Evolutionary conservation across 163 green algal genomes (phyloP).

Genomic region (Dunaliella salina): DNA sequence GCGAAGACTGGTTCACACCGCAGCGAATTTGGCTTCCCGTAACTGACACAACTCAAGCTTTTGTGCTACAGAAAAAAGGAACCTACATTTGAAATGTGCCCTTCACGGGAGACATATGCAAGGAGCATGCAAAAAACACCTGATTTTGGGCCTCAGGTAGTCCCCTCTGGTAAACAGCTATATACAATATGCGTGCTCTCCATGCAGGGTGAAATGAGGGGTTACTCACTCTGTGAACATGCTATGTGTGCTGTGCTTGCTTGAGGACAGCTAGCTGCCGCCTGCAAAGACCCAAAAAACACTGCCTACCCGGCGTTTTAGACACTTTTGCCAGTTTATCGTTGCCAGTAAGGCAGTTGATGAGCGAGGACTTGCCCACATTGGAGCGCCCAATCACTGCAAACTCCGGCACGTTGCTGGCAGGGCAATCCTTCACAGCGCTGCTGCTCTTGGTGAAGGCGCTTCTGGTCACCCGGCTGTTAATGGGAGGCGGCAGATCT

Average conservation of each 20-base stretch:
- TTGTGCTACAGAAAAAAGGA: too few species aligned
- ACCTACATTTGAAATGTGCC: too few species aligned
- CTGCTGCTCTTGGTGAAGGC: slow-evolving; percentile 78
- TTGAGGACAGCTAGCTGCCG: background rate
- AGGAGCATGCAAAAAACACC: too few species aligned
- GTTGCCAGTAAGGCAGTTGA: slow-evolving; percentile 88
- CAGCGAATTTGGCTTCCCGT: too few species aligned
- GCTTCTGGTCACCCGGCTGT: slow-evolving; percentile 50
- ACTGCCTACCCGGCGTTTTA: slow-evolving; percentile 75
- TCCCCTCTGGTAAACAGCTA: too few species aligned
- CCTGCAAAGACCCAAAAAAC: background rate
- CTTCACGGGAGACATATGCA: too few species aligned
- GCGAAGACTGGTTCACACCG: too few species aligned
- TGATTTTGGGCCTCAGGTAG: too few species aligned
- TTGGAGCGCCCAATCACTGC: slow-evolving; percentile 94
- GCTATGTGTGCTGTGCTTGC: background rate
- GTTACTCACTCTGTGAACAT: background rate
- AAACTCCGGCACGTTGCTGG: slow-evolving; percentile 76
- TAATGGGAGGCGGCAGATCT: slow-evolving; percentile 22
- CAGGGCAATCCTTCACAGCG: slow-evolving; percentile 69
- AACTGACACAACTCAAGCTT: too few species aligned
- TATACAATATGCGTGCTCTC: too few species aligned
- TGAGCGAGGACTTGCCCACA: slow-evolving; percentile 93
- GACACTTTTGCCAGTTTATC: slow-evolving; percentile 78
- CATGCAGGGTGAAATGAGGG: too few species aligned